A percentile compares a stretch with the other conserved stretches of the same genome.
phyloP scores from a whole-genome alignment of 73 alveolate species.

The Uronychia binucleata region DNA sequence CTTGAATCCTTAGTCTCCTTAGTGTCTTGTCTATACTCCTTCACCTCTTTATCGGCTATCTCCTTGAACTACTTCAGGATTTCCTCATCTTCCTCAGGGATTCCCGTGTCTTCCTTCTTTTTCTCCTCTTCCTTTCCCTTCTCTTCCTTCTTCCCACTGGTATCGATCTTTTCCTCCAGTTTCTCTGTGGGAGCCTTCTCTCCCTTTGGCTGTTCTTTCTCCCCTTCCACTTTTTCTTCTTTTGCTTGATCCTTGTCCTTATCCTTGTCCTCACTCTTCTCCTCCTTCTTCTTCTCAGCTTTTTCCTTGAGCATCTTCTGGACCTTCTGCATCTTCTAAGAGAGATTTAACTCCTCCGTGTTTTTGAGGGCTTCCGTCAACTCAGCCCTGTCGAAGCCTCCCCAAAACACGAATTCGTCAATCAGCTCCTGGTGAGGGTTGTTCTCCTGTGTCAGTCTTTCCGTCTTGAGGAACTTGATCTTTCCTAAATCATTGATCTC shows the following conservation, averaged over 20 bases:
- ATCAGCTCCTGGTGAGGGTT: slow-evolving; percentile 10
- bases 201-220: not conserved
- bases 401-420: slow-evolving; percentile 40
- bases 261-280: not conserved
- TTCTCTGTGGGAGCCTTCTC: slow-evolving; percentile 20
- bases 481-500: slow-evolving; percentile 8
- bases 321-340: not conserved
- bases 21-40: not conserved
- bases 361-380: not conserved
- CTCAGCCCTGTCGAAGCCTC: slow-evolving; percentile 26
- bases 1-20: not conserved
- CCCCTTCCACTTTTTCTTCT: not conserved
- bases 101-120: not conserved
- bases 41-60: not conserved
- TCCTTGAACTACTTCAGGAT: not conserved
- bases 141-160: not conserved
- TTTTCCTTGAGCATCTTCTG: not conserved
- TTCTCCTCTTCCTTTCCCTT: not conserved
- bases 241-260: not conserved
- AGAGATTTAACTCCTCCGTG: not conserved
- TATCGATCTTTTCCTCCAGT: not conserved
- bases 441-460: not conserved
- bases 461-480: slow-evolving; percentile 4
- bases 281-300: slow-evolving; percentile 6
- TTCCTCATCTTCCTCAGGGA: not conserved